Percentiles rank a stretch among this genome's conserved stretches.
Conservation (phyloP, 148 eudicot genomes). For the Chenopodium berlandieri region DNA sequence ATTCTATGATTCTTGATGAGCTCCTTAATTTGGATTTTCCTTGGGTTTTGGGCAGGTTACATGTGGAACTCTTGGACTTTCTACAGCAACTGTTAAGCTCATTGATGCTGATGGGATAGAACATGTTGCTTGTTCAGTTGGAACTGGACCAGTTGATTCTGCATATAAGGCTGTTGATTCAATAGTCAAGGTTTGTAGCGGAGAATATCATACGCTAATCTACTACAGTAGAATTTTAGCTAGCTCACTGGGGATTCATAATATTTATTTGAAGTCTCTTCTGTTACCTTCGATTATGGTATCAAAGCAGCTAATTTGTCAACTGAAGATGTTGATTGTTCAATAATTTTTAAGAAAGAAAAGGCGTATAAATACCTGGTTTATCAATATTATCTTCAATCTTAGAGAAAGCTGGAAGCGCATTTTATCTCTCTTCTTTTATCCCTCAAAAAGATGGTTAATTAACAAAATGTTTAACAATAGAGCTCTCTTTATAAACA, state of each 20-base stretch:
- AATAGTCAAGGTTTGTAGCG: constrained; percentile 64
- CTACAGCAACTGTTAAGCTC: constrained; percentile 87
- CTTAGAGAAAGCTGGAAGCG: not conserved
- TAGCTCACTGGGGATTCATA: not conserved
- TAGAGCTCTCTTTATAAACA: constrained; percentile 28
- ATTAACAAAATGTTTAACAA: not conserved
- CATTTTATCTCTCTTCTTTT: not conserved
- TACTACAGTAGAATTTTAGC: not conserved
- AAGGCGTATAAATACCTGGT: not conserved
- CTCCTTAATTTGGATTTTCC: not conserved
- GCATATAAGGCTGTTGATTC: constrained; percentile 92
- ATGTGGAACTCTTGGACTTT: constrained; percentile 90
- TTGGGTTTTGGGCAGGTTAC: constrained; percentile 52
- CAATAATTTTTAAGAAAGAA: too few species aligned
- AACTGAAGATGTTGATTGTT: too few species aligned
- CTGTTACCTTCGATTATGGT: not conserved
- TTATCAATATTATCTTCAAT: not conserved
- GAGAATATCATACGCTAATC: not conserved
- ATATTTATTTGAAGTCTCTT: not conserved
- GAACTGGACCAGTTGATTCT: constrained; percentile 95
- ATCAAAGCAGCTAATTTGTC: not conserved
- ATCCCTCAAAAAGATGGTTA: not conserved
- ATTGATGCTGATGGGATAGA: constrained; percentile 67
- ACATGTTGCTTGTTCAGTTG: constrained; percentile 71
- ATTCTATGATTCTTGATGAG: not conserved